Conservation (phyloP, 371 early-diverging fungal species). For the Nematocida parisii region DNA sequence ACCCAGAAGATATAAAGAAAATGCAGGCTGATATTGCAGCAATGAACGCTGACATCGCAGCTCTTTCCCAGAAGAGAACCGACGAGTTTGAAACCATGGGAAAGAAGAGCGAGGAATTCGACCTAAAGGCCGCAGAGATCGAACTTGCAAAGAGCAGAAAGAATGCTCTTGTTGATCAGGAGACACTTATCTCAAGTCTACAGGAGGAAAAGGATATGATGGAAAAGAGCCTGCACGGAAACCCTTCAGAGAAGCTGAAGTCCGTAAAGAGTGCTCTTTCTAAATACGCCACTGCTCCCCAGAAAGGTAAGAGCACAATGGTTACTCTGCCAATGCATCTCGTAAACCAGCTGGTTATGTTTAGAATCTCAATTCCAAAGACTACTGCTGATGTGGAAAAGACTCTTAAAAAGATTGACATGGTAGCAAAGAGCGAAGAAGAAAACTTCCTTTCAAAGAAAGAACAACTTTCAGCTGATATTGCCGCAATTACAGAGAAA, state of each 20-base stretch:
- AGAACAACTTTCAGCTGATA: background rate
- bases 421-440: constrained; percentile 12
- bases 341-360: constrained; percentile 44
- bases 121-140: constrained; percentile 51
- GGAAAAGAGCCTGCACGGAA: constrained; percentile 22
- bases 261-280: constrained; percentile 6
- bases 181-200: constrained; percentile 37
- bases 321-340: constrained; percentile 30
- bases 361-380: constrained; percentile 50
- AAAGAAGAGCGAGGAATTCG: constrained; percentile 47
- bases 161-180: constrained; percentile 41
- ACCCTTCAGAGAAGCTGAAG: constrained; percentile 44
- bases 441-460: constrained; percentile 32
- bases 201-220: constrained; percentile 16
- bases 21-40: constrained; percentile 20
- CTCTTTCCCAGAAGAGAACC: background rate
- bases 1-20: constrained; percentile 47
- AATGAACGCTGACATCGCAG: constrained; percentile 22
- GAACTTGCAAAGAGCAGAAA: constrained; percentile 38
- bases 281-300: background rate
- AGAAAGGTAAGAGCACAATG: background rate
- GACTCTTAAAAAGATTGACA: constrained; percentile 33
- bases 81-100: constrained; percentile 24
- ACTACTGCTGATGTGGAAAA: constrained; percentile 14
- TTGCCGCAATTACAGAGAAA: background rate